phyloP scores from a whole-genome alignment of 2,329 filamentous ascomycete species.

The Aspergillus sp. region DNA sequence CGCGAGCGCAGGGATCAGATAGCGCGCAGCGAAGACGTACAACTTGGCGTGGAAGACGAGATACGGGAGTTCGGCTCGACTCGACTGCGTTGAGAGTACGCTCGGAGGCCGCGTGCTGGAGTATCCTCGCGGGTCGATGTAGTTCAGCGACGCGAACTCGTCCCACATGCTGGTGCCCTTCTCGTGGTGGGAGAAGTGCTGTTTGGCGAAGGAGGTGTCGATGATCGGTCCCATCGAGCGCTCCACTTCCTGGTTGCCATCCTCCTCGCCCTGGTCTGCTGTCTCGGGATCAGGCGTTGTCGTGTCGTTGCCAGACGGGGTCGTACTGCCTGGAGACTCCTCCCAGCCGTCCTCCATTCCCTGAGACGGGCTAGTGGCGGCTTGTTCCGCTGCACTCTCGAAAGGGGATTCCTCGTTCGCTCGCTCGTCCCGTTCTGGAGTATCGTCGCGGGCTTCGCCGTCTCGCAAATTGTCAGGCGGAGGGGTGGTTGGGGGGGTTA shows the following conservation, averaged over 20 bases:
- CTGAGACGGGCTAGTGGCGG: background rate
- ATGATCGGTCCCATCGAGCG: slow-evolving; percentile 18
- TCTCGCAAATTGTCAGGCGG: slow-evolving; percentile 18
- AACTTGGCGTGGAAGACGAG: slow-evolving; percentile 44
- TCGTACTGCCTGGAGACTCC: background rate
- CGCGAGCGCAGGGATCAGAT: slow-evolving; percentile 38
- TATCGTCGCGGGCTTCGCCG: too few species aligned
- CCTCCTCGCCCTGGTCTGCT: background rate
- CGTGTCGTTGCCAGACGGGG: background rate
- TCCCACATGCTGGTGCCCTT: slow-evolving; percentile 37
- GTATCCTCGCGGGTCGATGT: slow-evolving; percentile 24
- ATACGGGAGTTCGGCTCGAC: slow-evolving; percentile 30
- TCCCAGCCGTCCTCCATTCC: background rate
- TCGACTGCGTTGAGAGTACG: slow-evolving; percentile 9
- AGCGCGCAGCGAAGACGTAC: slow-evolving; percentile 43
- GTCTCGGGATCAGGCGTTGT: slow-evolving; percentile 9
- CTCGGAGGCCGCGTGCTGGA: slow-evolving; percentile 8
- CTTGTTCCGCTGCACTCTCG: background rate
- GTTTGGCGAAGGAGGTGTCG: slow-evolving; percentile 37
- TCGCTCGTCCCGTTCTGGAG: background rate
- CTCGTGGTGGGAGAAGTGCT: slow-evolving; percentile 27
- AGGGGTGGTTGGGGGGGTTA: slow-evolving; percentile 40
- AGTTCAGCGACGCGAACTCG: slow-evolving; percentile 36
- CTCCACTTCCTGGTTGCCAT: background rate
- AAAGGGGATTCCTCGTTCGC: background rate